Conservation (phyloP, 169 alveolate genomes). For the Cryptosporidium andersoni region DNA sequence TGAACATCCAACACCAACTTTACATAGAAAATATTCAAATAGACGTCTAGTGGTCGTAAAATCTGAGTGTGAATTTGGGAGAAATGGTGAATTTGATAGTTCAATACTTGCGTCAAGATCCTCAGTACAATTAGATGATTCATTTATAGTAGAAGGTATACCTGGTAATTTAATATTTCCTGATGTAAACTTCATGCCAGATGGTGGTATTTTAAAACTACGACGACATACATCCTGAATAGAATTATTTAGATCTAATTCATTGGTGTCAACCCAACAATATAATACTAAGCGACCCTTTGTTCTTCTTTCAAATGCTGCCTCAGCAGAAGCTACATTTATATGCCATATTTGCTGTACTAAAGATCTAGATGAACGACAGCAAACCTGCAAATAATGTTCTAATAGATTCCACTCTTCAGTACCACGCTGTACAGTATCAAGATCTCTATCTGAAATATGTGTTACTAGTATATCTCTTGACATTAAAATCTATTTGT, state of each 20-base stretch:
- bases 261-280: conserved; percentile 82
- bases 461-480: conserved; percentile 49
- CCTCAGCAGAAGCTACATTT: conserved; percentile 37
- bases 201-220: conserved; percentile 82
- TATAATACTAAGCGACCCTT: conserved; percentile 81
- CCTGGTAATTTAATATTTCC: conserved; percentile 85
- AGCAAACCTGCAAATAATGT: conserved; percentile 64
- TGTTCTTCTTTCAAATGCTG: conserved; percentile 68
- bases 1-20: conserved; percentile 87
- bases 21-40: conserved; percentile 86
- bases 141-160: conserved; percentile 34
- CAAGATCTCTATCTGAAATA: conserved; percentile 52
- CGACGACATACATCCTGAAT: conserved; percentile 87
- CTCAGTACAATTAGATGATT: background rate
- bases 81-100: background rate
- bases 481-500: conserved; percentile 5
- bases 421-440: conserved; percentile 67
- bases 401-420: conserved; percentile 66
- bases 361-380: conserved; percentile 63
- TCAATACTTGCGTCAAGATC: background rate
- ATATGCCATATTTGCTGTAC: conserved; percentile 69
- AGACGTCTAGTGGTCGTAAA: conserved; percentile 72
- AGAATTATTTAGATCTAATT: conserved; percentile 84
- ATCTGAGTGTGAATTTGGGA: conserved; percentile 51
- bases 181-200: conserved; percentile 84